Conservation (phyloP, 1,284 basidiomycete species). For the Dichomitus squalens region DNA sequence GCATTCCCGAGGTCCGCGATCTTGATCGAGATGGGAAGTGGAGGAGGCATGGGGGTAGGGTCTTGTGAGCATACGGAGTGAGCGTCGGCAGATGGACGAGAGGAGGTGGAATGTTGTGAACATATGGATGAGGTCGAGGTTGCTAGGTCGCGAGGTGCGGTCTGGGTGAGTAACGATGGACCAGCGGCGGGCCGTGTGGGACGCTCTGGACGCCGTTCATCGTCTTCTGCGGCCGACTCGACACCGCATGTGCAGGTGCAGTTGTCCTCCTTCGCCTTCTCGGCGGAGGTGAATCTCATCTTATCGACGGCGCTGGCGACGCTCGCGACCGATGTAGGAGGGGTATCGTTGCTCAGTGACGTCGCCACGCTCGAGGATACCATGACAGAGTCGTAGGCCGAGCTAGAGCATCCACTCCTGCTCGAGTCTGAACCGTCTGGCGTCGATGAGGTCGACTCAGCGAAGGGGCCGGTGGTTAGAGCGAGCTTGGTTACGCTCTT, state of each 20-base stretch:
- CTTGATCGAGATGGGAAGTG: constrained; percentile 75
- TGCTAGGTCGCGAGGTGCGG: constrained; percentile 46
- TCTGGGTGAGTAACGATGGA: constrained; percentile 70
- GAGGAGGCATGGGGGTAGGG: constrained; percentile 27
- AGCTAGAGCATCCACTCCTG: constrained; percentile 25
- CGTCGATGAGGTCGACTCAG: constrained; percentile 16
- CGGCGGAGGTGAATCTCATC: constrained; percentile 22
- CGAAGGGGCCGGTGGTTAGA: constrained; percentile 13
- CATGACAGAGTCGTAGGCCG: constrained; percentile 15
- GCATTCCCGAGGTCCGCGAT: constrained; percentile 92
- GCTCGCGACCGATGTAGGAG: constrained; percentile 38
- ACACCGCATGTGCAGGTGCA: constrained; percentile 19
- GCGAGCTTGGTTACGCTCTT: constrained; percentile 18
- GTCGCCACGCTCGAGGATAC: constrained; percentile 30
- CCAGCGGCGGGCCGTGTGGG: constrained; percentile 27
- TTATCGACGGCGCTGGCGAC: constrained; percentile 29
- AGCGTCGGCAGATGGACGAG: constrained; percentile 23
- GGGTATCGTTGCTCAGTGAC: constrained; percentile 30
- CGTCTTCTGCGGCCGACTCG: not conserved
- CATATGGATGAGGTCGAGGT: constrained; percentile 29
- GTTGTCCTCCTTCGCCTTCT: constrained; percentile 5
- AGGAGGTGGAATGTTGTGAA: constrained; percentile 30
- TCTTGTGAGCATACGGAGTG: constrained; percentile 7
- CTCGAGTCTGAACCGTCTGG: constrained; percentile 30
- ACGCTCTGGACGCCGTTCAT: constrained; percentile 11